Evolutionary conservation across 1,139 yeast genomes (phyloP).

Genomic region (Magnusiomyces clavatus): DNA sequence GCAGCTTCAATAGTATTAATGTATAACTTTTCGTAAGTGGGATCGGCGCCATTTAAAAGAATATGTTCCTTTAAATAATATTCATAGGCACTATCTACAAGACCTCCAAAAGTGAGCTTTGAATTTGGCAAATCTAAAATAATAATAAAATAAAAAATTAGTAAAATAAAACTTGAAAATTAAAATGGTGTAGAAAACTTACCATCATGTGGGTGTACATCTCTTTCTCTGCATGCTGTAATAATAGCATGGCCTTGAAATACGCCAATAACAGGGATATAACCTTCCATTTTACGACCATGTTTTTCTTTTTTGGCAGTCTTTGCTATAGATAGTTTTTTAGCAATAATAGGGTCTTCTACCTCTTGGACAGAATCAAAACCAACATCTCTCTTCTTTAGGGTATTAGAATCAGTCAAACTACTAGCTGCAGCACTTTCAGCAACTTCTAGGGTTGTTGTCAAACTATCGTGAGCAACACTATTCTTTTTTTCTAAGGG

Average conservation of each 20-base stretch:
- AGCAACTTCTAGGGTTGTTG: background rate
- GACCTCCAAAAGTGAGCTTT: conserved; percentile 41
- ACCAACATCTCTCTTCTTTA: background rate
- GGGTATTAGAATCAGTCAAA: background rate
- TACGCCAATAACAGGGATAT: background rate
- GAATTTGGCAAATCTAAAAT: conserved; percentile 1
- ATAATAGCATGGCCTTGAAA: conserved; percentile 5
- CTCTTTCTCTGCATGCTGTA: conserved; percentile 6
- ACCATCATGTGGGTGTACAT: conserved; percentile 2
- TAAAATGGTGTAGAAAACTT: conserved; percentile 1
- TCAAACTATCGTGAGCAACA: background rate
- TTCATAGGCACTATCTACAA: conserved; percentile 65
- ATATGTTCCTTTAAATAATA: conserved; percentile 55
- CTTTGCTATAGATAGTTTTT: background rate
- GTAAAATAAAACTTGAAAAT: background rate
- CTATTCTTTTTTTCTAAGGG: background rate
- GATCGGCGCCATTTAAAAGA: conserved; percentile 41
- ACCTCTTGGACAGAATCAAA: background rate
- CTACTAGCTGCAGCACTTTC: background rate
- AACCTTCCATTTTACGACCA: background rate
- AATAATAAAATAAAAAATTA: background rate
- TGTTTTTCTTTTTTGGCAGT: background rate
- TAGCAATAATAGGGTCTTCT: background rate
- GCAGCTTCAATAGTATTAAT: conserved; percentile 35
- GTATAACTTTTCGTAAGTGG: conserved; percentile 32